Conservation (phyloP, 176 grass and related monocot species). For the Typha latifolia region DNA sequence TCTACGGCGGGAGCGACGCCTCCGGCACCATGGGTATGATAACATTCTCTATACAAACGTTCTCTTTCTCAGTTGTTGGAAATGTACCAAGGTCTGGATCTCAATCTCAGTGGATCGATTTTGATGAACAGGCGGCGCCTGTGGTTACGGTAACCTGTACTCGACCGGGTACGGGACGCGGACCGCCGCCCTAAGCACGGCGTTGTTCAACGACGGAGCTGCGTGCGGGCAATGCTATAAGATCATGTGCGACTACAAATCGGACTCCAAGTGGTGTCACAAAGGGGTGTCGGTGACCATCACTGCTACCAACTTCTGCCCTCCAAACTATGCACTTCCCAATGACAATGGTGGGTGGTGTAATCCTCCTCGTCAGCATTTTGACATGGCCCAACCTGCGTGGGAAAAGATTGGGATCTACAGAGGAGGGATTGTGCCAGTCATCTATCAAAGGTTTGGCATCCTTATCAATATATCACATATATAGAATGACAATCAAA, state of each 20-base stretch:
- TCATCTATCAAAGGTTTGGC: constrained; percentile 12
- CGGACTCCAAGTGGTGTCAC: constrained; percentile 10
- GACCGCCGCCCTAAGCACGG: constrained; percentile 17
- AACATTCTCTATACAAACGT: too few species aligned
- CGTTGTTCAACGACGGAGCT: constrained; percentile 2
- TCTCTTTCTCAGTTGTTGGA: too few species aligned
- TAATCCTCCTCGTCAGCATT: constrained; percentile 24
- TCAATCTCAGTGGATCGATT: not conserved
- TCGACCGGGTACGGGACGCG: constrained; percentile 10
- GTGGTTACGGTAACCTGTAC: constrained; percentile 18
- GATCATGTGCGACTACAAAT: constrained; percentile 13
- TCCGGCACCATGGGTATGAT: constrained; percentile 22
- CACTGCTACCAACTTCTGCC: constrained; percentile 25
- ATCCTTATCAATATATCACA: not conserved
- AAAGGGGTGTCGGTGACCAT: constrained; percentile 15
- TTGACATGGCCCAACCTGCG: constrained; percentile 25
- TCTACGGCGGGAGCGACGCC: constrained; percentile 25
- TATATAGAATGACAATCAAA: too few species aligned
- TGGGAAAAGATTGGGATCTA: constrained; percentile 30
- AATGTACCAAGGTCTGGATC: too few species aligned
- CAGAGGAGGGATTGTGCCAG: constrained; percentile 13
- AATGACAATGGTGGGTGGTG: constrained; percentile 24
- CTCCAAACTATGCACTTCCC: constrained; percentile 16
- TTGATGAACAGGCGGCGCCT: constrained; percentile 2
- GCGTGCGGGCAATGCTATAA: constrained; percentile 19